These are phyloP conservation scores for Pontederia crassipes DNA, from an alignment of 176 grass and related monocot species.

Conservation along the genomic window DNA sequence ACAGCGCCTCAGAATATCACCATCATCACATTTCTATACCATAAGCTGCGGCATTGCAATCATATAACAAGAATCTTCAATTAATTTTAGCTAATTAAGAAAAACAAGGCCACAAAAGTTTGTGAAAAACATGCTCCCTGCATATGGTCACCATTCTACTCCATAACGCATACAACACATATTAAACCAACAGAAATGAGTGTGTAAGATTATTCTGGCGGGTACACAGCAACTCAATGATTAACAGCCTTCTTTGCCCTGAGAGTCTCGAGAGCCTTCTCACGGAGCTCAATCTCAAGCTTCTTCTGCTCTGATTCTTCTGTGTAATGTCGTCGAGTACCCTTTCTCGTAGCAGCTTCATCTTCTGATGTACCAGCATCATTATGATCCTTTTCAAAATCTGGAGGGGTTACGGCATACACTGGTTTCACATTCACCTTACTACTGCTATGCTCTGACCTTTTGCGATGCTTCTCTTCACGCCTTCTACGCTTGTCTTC, in stretches of 20 bases:
- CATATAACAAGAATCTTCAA: no score
- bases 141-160: no score
- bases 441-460: slow-evolving; percentile 32
- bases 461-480: slow-evolving; percentile 60
- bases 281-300: slow-evolving; percentile 78
- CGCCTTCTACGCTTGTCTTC: slow-evolving; percentile 67
- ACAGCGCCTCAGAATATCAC: no score
- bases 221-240: slow-evolving; percentile 20
- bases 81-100: no score
- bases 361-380: slow-evolving; percentile 29
- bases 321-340: slow-evolving; percentile 9
- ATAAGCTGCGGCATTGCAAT: no score
- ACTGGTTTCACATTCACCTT: slow-evolving; percentile 37
- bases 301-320: slow-evolving; percentile 49
- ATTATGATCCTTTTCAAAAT: slow-evolving; percentile 28
- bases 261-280: slow-evolving; percentile 78
- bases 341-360: slow-evolving; percentile 32
- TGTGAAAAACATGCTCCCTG: no score
- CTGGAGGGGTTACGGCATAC: slow-evolving; percentile 28
- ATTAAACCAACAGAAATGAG: no score
- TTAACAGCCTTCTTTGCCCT: slow-evolving; percentile 57
- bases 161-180: no score
- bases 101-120: no score
- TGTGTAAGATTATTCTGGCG: background rate
- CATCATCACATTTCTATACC: no score